Base-by-base conservation (phyloP, 1,284 basidiomycete genomes). In the Gomphus bonarii region DNA sequence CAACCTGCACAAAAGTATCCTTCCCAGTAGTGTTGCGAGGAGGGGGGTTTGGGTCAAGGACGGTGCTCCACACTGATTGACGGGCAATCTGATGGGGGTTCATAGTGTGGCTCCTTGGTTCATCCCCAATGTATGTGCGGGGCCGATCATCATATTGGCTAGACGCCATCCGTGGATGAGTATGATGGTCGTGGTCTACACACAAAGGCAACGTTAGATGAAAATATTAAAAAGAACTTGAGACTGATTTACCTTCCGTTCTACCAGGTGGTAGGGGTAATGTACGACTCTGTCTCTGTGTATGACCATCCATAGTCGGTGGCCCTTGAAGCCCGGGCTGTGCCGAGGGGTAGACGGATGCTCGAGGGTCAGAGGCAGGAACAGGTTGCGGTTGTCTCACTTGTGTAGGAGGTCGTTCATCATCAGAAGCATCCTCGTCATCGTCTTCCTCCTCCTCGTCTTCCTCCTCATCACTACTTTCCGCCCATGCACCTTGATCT, bases 1-100 rank as follows among this genome's bases (percentile, higher is more conserved):
- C 91, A 40, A 95, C 74, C 65, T 91, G 86, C 50, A 95, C 81
- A 65, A 95, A 95, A 0, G 85, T 87, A 60, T 89, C 85, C 49
- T 76, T 73, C 66, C 65, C 38, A 63, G 30, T 20, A 69, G 66
- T 42, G 62, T 57, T 52, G 72, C 68, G 53, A 70, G 58, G 72
- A 12, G 70, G 65, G 12, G 71, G 64, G 54, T 82, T 79, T 50
- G 86, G 77, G 57, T 93, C 87, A 62, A 94, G 82, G 52, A 88
- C 89, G 66, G 88, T 84, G 65, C 85, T 91, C 91, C 91, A 95
- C 53, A 93, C 80, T 57, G 68, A 79, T 60, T 85, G 84, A 51
- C 82, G 79, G 44, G 80, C 72, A 47, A 81, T 73, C 75, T 31
- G 75, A 77, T 44, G 70, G 69, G 14, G 56, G 64, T 47, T 68